Percentiles rank a stretch among this genome's conserved stretches.
Conservation (phyloP, 805 yeast species). For the Grigorovia transvaalensis region DNA sequence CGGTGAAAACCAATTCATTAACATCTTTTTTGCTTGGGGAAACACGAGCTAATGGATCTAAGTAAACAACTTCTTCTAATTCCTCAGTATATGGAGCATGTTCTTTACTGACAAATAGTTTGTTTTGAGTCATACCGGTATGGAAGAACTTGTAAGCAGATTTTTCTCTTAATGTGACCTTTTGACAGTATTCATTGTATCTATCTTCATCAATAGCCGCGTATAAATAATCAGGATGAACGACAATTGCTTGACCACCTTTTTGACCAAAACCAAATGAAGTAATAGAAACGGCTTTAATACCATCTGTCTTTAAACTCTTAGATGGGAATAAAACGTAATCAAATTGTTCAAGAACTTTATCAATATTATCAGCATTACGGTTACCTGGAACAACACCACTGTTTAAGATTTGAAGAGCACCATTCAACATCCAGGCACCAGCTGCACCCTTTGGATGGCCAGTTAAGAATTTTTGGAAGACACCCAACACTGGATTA, state of each 20-base stretch:
- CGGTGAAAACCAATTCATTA: constrained; percentile 38
- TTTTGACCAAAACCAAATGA: constrained; percentile 99
- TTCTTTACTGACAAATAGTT: constrained; percentile 87
- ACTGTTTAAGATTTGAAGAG: constrained; percentile 78
- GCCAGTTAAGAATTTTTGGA: constrained; percentile 98
- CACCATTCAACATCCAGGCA: constrained; percentile 99
- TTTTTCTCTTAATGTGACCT: constrained; percentile 75
- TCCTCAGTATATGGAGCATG: constrained; percentile 87
- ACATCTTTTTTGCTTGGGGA: constrained; percentile 22
- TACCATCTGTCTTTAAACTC: constrained; percentile 87
- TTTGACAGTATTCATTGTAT: constrained; percentile 60
- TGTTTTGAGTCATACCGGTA: constrained; percentile 82
- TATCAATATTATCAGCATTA: constrained; percentile 94
- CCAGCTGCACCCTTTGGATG: constrained; percentile 99
- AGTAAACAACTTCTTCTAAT: constrained; percentile 80
- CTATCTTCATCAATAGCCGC: constrained; percentile 66
- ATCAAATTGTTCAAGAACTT: constrained; percentile 68
- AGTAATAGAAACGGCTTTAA: constrained; percentile 93
- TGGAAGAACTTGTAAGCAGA: constrained; percentile 91
- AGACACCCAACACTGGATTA: constrained; percentile 94
- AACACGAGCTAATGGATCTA: constrained; percentile 81
- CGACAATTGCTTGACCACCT: constrained; percentile 91
- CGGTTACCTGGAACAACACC: constrained; percentile 98
- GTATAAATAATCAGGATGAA: constrained; percentile 88
- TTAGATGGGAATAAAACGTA: constrained; percentile 91